A percentile compares a stretch with the other conserved stretches of the same genome.
Evolutionary conservation across 768 basidiomycete species (phyloP).

Genomic region (Amanita polypyramis): DNA sequence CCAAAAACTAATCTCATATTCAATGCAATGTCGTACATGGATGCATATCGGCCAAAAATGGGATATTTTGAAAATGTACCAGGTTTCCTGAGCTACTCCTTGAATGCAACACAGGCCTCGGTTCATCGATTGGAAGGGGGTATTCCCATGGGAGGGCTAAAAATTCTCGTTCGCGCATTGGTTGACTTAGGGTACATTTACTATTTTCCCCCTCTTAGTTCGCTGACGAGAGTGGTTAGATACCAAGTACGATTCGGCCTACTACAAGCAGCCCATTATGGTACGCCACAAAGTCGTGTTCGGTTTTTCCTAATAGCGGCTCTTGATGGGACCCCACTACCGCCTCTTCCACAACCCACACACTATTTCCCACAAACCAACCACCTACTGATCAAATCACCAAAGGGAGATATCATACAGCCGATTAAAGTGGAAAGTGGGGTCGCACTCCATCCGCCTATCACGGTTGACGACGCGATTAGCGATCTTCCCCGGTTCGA

Average conservation of each 20-base stretch:
- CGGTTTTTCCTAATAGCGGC: slow-evolving; percentile 48
- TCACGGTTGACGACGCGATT: slow-evolving; percentile 66
- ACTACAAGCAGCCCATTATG: slow-evolving; percentile 46
- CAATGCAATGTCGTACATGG: slow-evolving; percentile 43
- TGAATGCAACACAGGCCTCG: slow-evolving; percentile 29
- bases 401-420: slow-evolving; percentile 26
- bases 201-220: background rate
- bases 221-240: slow-evolving; percentile 16
- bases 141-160: slow-evolving; percentile 64
- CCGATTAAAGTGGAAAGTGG: slow-evolving; percentile 40
- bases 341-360: slow-evolving; percentile 44
- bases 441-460: slow-evolving; percentile 41
- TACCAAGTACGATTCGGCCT: slow-evolving; percentile 43
- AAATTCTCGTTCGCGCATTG: slow-evolving; percentile 50
- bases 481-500: slow-evolving; percentile 64
- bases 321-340: slow-evolving; percentile 28
- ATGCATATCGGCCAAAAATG: slow-evolving; percentile 30
- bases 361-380: slow-evolving; percentile 38
- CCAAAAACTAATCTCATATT: slow-evolving; percentile 59
- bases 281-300: slow-evolving; percentile 42
- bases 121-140: slow-evolving; percentile 47
- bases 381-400: slow-evolving; percentile 39
- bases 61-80: slow-evolving; percentile 46
- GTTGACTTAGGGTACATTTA: slow-evolving; percentile 51
- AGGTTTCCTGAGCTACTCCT: slow-evolving; percentile 33